Conservation (phyloP, 192 early-diverging fungal genomes). For the Funneliformis geosporum region DNA sequence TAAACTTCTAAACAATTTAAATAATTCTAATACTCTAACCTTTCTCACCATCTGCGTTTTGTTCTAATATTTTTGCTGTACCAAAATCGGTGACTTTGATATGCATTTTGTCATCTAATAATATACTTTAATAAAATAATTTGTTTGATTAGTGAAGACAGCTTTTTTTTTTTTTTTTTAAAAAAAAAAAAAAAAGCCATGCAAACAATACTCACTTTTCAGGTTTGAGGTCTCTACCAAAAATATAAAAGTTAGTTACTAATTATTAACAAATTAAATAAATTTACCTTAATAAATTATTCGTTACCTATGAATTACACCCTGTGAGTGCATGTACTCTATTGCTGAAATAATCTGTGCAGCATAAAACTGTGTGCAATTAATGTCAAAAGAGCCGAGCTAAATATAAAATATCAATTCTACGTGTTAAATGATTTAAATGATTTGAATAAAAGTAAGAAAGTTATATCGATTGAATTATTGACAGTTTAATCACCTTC, state of each 20-base stretch:
- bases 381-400: conserved; percentile 74
- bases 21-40: conserved; percentile 12
- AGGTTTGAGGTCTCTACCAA: conserved; percentile 85
- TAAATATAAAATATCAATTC: conserved; percentile 38
- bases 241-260: neutral
- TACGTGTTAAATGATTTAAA: neutral
- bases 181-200: too few relatives aligned
- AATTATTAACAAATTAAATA: conserved; percentile 9
- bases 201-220: conserved; percentile 65
- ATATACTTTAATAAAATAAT: conserved; percentile 56
- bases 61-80: conserved; percentile 77
- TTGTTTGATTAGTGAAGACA: neutral
- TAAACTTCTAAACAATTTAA: neutral
- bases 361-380: conserved; percentile 80
- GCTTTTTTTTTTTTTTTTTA: too few relatives aligned
- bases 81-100: conserved; percentile 98
- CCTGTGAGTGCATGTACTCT: conserved; percentile 85
- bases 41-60: conserved; percentile 44
- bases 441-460: too few relatives aligned
- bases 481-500: conserved; percentile 48
- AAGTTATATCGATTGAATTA: neutral
- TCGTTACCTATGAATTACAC: conserved; percentile 75
- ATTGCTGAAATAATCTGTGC: conserved; percentile 84
- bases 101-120: conserved; percentile 87
- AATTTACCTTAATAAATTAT: neutral